Base-by-base conservation (phyloP, 2,329 filamentous ascomycete species). In the Colletotrichum coccodes region DNA sequence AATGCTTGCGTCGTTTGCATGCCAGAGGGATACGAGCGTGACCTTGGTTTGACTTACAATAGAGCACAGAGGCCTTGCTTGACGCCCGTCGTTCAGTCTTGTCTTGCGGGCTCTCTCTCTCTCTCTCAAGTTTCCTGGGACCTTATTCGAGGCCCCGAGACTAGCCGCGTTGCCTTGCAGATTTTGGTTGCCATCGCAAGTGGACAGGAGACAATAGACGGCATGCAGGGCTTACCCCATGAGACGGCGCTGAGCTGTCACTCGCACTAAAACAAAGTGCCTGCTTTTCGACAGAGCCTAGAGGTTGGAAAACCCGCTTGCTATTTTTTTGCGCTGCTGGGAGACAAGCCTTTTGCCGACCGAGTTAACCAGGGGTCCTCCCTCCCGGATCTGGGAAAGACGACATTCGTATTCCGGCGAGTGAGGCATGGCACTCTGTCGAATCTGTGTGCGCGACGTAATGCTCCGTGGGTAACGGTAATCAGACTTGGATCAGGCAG, bases 81-180 rank as follows among this genome's bases (percentile, higher is more conserved):
- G 54, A 44, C 40, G 50, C 40, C 40, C 49, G 44, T 50, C 57
- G 26, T 23, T 40, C 14, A 56, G 49, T 56, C 34, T 42, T 49
- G 38, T 38, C 42, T 38, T 26, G 34, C 18, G 30, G 23, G 6
- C n/a, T 60, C 16, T 36, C 38, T 46, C n/a, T 36, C 53, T 6
- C 3, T 36, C 42, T 47, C 38, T 54, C 36, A 16, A 36, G 46
- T 49, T 60, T 57, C 46, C 26, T 32, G 46, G n/a, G 46, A 52
- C 59, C 59, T 32, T 32, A 53, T 54, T 67, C 64, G 60, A 40
- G 38, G 50, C 52, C 42, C 50, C 16, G 30, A 30, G 42, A 32
- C 50, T 56, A 57, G 62, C 50, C 56, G 64, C 62, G 52, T 68
- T 64, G 50, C 64, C 59, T 63, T 67, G 64, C 64, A 67, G 64